phyloP scores from a whole-genome alignment of 306 rosid species.

The Lathyrus sativus region DNA sequence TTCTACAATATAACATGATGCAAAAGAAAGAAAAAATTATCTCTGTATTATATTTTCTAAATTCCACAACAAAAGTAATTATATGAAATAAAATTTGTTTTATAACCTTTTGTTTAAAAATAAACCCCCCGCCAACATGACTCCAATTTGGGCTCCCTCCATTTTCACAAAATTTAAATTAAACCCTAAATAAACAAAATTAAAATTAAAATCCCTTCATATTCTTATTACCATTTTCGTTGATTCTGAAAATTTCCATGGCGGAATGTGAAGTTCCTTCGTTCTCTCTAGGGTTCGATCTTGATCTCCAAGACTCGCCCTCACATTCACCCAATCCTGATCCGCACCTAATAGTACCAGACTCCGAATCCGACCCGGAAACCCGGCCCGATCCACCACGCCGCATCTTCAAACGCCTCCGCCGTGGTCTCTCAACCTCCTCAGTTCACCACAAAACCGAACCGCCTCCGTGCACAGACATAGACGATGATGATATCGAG shows the following conservation, averaged over 20 bases:
- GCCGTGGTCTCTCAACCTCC: constrained; percentile 47
- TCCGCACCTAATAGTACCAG: constrained; percentile 12
- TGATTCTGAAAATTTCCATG: constrained; percentile 43
- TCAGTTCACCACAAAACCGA: background rate
- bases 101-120: too few relatives aligned
- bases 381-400: constrained; percentile 38
- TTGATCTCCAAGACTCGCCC: constrained; percentile 41
- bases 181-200: background rate
- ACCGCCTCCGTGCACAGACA: constrained; percentile 20
- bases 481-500: constrained; percentile 68
- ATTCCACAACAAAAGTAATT: too few relatives aligned
- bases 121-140: background rate
- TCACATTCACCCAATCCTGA: constrained; percentile 35
- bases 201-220: background rate
- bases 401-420: constrained; percentile 62
- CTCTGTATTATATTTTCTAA: too few relatives aligned
- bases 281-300: constrained; percentile 78
- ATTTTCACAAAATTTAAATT: background rate
- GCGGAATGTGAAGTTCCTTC: constrained; percentile 68
- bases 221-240: background rate
- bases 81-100: too few relatives aligned
- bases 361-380: constrained; percentile 49
- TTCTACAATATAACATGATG: too few relatives aligned
- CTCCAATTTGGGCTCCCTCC: background rate
- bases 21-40: too few relatives aligned